phyloP scores from a whole-genome alignment of 1,284 basidiomycete species.

The Albatrellus sp. region DNA sequence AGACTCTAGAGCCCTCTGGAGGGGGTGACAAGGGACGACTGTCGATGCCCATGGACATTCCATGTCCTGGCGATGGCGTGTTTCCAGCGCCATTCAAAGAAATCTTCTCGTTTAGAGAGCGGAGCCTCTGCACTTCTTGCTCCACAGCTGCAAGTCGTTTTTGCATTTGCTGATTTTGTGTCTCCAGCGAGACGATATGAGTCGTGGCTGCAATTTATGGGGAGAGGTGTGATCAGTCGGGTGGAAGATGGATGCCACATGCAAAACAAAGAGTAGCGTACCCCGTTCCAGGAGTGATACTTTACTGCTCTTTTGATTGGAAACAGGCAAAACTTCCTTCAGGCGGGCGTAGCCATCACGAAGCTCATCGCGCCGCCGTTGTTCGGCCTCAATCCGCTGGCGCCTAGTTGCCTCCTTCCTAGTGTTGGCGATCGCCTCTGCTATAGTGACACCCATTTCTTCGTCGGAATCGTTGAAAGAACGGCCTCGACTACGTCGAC shows the following conservation, averaged over 20 bases:
- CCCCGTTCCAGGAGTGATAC: slow-evolving; percentile 80
- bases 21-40: slow-evolving; percentile 51
- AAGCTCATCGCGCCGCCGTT: slow-evolving; percentile 75
- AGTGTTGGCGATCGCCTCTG: slow-evolving; percentile 60
- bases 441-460: slow-evolving; percentile 47
- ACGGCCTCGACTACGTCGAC: slow-evolving; percentile 48
- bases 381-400: slow-evolving; percentile 78
- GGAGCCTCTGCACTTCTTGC: slow-evolving; percentile 52
- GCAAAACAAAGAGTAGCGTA: slow-evolving; percentile 22
- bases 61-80: slow-evolving; percentile 36
- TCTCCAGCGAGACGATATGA: slow-evolving; percentile 60
- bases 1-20: slow-evolving; percentile 33
- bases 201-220: slow-evolving; percentile 47
- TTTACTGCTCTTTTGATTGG: slow-evolving; percentile 83
- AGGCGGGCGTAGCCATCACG: slow-evolving; percentile 79
- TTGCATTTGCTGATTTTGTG: slow-evolving; percentile 55
- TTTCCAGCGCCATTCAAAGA: slow-evolving; percentile 36
- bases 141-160: slow-evolving; percentile 51
- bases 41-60: slow-evolving; percentile 27
- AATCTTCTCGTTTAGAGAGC: slow-evolving; percentile 68
- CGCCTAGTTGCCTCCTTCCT: slow-evolving; percentile 72
- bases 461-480: slow-evolving; percentile 73
- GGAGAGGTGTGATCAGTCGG: not conserved
- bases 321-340: slow-evolving; percentile 74
- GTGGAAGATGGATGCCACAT: slow-evolving; percentile 4